Base-by-base conservation (phyloP, 2,329 filamentous ascomycete genomes). In the Epicoccum sorghinum region DNA sequence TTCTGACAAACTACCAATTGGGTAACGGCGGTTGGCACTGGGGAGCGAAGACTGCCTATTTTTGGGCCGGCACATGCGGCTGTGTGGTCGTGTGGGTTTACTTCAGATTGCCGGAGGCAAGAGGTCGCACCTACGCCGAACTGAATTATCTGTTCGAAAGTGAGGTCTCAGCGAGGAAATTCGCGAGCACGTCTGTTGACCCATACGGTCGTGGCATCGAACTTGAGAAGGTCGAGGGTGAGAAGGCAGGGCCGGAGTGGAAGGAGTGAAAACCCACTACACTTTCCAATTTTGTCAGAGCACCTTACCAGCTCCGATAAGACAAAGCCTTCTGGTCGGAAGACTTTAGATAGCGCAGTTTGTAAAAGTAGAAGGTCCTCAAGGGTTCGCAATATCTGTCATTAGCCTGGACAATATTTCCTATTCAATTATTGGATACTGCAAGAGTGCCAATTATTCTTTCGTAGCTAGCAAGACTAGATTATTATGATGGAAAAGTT, bases 1-100 rank as follows among this genome's bases (percentile, higher is more conserved):
- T 96, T 6, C 73, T 96, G 38, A 96, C 91, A 3, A 67, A 69
- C 37, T 68, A 71, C 39, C 64, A 67, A 45, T 62, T 72, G 6
- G 62, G 62, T 4, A 62, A 62, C 0, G 82, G 80, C 1, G 88
- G 86, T 0, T 96, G 92, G 91, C 79, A 93, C 73, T 96, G 91
- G 91, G 82, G 85, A 53, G 93, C 93, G 74, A 93, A 84, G 66
- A 84, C 91, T 1, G 91, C 90, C 30, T 95, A 95, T 77, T 93
- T 95, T 79, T 90, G 91, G 89, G 87, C 86, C 14, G 89, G 87
- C 1, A 87, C 90, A 39, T 92, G 89, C 73, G 89, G 90, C 73
- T 75, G 86, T 49, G 92, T 89, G 75, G 84, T 91, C 62, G 75
- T 93, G 4, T 96, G 92, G 78, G 87, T 87, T 0, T 93, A 85